Evolutionary conservation across 805 yeast species (phyloP), one percentile per base, ranked within the genome.

Genomic region (Starmerella roubikii): DNA sequence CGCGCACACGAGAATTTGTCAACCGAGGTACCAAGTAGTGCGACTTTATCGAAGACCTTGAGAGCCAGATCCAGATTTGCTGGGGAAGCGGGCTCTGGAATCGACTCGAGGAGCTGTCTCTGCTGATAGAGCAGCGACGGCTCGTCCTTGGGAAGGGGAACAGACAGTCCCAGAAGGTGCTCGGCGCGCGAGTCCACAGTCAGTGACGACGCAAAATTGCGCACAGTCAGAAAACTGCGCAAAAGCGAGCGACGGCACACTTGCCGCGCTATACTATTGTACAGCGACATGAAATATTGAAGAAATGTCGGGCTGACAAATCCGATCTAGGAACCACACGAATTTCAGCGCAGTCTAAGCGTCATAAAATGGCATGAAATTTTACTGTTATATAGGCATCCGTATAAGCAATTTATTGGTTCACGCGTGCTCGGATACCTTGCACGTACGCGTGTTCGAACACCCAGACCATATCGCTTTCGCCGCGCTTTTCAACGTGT

Each of bases 401-500:
- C 8, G 13, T 9, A 10, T 27, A 12, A 27, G 13, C 15, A 27
- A 27, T 11, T 27, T 13, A 27, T 13, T 10, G 15, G 13, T 18
- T 13, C 3, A 37, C 30, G 22, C 47, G 38, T 3, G 65, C 65
- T 27, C 58, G 56, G 25, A 72, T 48, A 0, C 84, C 96, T 34
- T 69, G 68, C 35, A 71, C 72, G 52, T 72, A 85, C 0, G 94
- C 96, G 49, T 79, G 93, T 21, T 78, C 84, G 79, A 83, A 88
- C 58, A 81, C 94, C 94, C 95, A 88, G 38, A 74, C 39, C 53
- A 66, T 70, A 12, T 63, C 63, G 49, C 77, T 68, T 6, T 60
- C 50, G 6, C 91, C 91, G 46, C 71, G 68, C 30, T 40, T 44
- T 10, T 57, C 48, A 18, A 72, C 52, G 56, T 86, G 93, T 50